Percentiles rank a stretch among this genome's conserved stretches.
Evolutionary conservation across 2,329 filamentous ascomycete genomes (phyloP).

Genomic region (Lecanoromycetidae sp.): DNA sequence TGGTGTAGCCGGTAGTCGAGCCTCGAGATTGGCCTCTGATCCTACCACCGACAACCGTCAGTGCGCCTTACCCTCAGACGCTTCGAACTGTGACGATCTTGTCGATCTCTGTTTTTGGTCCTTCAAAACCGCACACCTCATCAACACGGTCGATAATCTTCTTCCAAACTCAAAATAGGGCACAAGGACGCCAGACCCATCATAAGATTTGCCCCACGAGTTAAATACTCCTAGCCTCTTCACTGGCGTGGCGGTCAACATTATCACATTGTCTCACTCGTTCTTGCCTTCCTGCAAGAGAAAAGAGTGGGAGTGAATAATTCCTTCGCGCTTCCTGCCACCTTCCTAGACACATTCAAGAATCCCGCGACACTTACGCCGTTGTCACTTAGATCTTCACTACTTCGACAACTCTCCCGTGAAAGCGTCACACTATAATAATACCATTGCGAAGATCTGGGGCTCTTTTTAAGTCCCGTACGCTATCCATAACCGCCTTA

Average conservation of each 20-base stretch:
- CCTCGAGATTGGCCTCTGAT: background rate
- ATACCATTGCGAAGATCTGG: constrained; percentile 8
- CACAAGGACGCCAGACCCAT: background rate
- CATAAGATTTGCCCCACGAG: constrained; percentile 15
- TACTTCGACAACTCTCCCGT: background rate
- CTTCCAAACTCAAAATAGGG: constrained; percentile 10
- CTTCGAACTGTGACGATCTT: constrained; percentile 13
- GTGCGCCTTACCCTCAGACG: constrained; percentile 13
- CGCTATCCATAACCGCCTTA: constrained; percentile 11
- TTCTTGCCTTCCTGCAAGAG: background rate
- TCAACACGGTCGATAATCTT: constrained; percentile 1
- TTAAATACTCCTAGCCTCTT: constrained; percentile 13
- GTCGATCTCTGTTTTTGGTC: constrained; percentile 14
- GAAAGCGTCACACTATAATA: constrained; percentile 2
- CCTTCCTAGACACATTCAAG: background rate
- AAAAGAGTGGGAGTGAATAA: background rate
- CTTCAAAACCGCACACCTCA: background rate
- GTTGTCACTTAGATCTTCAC: constrained; percentile 2
- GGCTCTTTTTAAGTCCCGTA: constrained; percentile 12
- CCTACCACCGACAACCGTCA: background rate
- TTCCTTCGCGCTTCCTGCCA: constrained; percentile 4
- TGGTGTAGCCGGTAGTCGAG: constrained; percentile 6
- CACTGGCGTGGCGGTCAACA: constrained; percentile 14
- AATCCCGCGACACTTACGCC: background rate
- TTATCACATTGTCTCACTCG: background rate